These are phyloP conservation scores for Sporopachydermia cereana DNA, from an alignment of 1,139 yeast species.

Conservation along the genomic window DNA sequence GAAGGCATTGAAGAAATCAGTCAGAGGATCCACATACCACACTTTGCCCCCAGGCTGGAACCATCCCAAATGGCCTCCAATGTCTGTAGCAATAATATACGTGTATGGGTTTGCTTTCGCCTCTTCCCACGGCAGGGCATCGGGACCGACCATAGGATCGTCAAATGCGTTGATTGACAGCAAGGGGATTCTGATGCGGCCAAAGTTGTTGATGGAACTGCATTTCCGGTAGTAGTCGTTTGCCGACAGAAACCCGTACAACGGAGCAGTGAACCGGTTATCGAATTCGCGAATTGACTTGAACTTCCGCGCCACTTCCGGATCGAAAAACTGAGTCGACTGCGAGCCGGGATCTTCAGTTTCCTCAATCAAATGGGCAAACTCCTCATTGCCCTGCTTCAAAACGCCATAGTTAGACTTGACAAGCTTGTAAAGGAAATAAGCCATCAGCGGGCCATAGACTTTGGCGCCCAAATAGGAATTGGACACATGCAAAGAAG, in stretches of 20 bases:
- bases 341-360: conserved; percentile 6
- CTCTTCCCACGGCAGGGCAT: conserved; percentile 37
- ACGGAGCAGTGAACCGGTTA: conserved; percentile 38
- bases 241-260: conserved; percentile 43
- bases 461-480: conserved; percentile 34
- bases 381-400: conserved; percentile 19
- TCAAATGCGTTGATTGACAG: conserved; percentile 39
- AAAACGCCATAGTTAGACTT: conserved; percentile 32
- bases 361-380: conserved; percentile 10
- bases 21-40: conserved; percentile 41
- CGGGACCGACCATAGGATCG: conserved; percentile 45
- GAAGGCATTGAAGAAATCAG: conserved; percentile 23
- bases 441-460: conserved; percentile 44
- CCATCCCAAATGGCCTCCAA: conserved; percentile 63
- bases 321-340: conserved; percentile 7
- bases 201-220: conserved; percentile 38
- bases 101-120: conserved; percentile 44
- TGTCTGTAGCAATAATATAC: conserved; percentile 39
- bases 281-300: conserved; percentile 36
- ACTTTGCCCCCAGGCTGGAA: conserved; percentile 36
- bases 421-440: conserved; percentile 34
- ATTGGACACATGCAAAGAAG: conserved; percentile 32
- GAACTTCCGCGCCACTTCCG: conserved; percentile 13
- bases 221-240: conserved; percentile 44
- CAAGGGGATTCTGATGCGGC: conserved; percentile 41